Evolutionary conservation across 495 filamentous ascomycete species (phyloP).

Genomic region (Clohesyomyces aquaticus): DNA sequence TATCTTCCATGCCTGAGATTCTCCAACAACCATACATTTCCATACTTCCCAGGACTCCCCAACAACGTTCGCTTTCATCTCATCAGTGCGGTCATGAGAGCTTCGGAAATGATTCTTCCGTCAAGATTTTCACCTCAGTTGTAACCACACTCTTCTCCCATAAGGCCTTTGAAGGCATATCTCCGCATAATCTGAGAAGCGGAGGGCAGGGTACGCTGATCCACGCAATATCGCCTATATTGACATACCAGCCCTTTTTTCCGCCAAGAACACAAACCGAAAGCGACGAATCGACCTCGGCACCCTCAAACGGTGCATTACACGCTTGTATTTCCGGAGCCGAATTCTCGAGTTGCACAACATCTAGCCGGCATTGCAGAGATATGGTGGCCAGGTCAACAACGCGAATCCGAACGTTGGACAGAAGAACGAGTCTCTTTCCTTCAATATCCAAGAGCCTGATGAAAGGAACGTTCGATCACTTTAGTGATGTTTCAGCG

Average conservation of each 20-base stretch:
- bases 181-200: slow-evolving; percentile 1
- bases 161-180: too few species aligned
- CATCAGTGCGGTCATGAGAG: too few species aligned
- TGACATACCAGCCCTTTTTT: slow-evolving; percentile 2
- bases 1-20: too few species aligned
- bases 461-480: not conserved
- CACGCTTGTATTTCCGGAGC: not conserved
- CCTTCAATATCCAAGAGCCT: not conserved
- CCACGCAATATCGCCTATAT: slow-evolving; percentile 8
- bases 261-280: not conserved
- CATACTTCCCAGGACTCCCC: too few species aligned
- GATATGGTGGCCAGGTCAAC: not conserved
- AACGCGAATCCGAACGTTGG: not conserved
- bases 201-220: not conserved
- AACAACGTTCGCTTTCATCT: too few species aligned
- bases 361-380: not conserved
- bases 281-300: too few species aligned
- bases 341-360: not conserved
- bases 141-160: too few species aligned
- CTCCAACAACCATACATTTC: too few species aligned
- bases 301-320: too few species aligned
- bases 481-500: not conserved
- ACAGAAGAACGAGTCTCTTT: not conserved
- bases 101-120: too few species aligned
- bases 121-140: too few species aligned